Evolutionary conservation across 2,329 filamentous ascomycete genomes (phyloP), one percentile per base, ranked within the genome.

Genomic region (Paecilomyces dactylethromorphus): DNA sequence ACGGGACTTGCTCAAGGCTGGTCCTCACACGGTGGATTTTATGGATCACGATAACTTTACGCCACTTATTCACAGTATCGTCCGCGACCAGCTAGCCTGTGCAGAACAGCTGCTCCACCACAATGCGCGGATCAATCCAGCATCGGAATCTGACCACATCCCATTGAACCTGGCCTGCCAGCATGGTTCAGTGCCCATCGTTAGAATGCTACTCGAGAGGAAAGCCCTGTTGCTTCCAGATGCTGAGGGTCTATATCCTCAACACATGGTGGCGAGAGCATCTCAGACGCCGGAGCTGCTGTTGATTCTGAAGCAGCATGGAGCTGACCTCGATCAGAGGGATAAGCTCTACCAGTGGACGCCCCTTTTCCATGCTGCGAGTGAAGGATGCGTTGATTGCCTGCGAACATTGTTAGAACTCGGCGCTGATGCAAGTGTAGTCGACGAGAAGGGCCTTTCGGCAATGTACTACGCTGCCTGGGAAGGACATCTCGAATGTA

Each of bases 331-430:
- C 51, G 86, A 99, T 68, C 92, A 97, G 72, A 82, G 91, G 32
- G 94, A 99, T 74, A 97, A 96, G 75, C 82, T 99, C 15, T 97
- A 97, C 67, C 91, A 93, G 61, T 99, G 94, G 94, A 97, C 94
- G 1, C 92, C 94, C 0, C 81, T 99, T 4, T 94, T 99, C 59
- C 93, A 99, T 72, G 93, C 94, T 2, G 94, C 94, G 10, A 96
- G 92, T 70, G 94, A 99, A 77, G 94, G 94, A 22, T 95, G 96
- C 70, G 89, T 97, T 1, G 87, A 89, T 26, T 97, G 92, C 69
- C 80, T 99, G 51, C 85, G 91, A 65, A 90, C 87, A 1, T 81
- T 99, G 3, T 81, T 99, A 11, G 85, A 91, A 56, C 85, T 89
- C 62, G 88, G 89, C 7, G 92, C 89, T 3, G 86, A 95, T 67